Evolutionary conservation across 2,329 filamentous ascomycete species (phyloP), one percentile per base, ranked within the genome.

Genomic region (Apiospora pterosperma): DNA sequence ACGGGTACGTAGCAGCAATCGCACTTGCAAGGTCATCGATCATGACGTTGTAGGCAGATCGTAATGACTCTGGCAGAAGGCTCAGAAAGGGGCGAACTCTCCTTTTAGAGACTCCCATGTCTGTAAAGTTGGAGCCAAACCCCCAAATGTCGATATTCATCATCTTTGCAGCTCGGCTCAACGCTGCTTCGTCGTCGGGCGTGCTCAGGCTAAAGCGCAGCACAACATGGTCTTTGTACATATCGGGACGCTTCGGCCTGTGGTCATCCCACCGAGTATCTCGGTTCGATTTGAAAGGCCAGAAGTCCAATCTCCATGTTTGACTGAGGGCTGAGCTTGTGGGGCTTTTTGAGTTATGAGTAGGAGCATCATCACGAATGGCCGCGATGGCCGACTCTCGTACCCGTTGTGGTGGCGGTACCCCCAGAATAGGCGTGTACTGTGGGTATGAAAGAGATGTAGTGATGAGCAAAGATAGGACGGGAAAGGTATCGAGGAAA

Each of bases 131-230:
- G 21, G 88, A 82, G 6, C 90, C 91, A 70, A 92, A 93, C 25
- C 92, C 90, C 96, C 96, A 99, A 1, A 98, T 86, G 74, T 99
- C 96, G 48, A 98, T 82, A 71, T 96, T 90, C 28, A 97, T 84
- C 21, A 88, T 87, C 66, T 75, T 71, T 44, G 73, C 63, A 23
- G 73, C 73, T 34, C 67, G 71, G 52, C 72, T 67, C 62, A 76
- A 60, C 39, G 73, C 73, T 25, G 69, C 69, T 65, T 73, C 71
- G 55, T 75, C 69, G 19, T 71, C 66, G 36, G 62, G 23, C 19
- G 68, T 88, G 67, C 85, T 89, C 63, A 97, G 81, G 72, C 91
- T 92, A 83, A 98, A 97, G 42, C 96, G 89, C 67, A 98, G 80
- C 19, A 99, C 93, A n/a, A 97, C 84, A 76, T 97, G 90, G 67